Conservation (phyloP, 768 basidiomycete genomes). For the Suillus bovinus region DNA sequence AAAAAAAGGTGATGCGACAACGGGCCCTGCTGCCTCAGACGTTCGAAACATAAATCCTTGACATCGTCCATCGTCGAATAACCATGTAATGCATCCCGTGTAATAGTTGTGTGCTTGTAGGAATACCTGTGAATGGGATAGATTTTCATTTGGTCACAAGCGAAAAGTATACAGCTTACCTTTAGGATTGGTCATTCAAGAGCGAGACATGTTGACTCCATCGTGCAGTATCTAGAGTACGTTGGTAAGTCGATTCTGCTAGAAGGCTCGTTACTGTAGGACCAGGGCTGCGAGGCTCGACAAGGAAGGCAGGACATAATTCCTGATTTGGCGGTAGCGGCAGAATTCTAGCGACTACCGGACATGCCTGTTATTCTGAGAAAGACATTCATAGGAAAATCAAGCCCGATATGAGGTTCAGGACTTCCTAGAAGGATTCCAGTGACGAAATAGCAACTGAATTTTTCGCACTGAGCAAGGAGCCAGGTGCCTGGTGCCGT, state of each 20-base stretch:
- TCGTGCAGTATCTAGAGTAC: neutral
- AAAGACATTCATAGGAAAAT: neutral
- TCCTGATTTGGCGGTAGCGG: neutral
- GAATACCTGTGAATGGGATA: neutral
- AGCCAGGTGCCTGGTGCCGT: constrained; percentile 1
- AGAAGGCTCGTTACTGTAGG: neutral
- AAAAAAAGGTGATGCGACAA: neutral
- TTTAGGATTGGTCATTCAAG: neutral
- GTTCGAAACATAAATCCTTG: neutral
- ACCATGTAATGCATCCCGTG: neutral
- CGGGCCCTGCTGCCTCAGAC: neutral
- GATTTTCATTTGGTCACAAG: neutral
- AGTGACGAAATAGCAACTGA: constrained; percentile 1
- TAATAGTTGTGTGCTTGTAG: neutral
- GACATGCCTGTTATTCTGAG: neutral
- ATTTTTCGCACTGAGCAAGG: neutral
- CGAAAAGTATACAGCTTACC: neutral
- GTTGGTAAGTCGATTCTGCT: neutral
- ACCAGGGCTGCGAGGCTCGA: neutral
- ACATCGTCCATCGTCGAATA: neutral
- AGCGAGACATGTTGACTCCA: neutral
- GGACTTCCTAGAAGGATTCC: neutral
- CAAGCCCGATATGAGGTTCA: neutral
- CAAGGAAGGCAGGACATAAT: neutral
- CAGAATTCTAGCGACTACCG: neutral